Percentiles rank a stretch among this genome's conserved stretches.
Conservation (phyloP, 345 rosid genomes). For the Theobroma cacao region DNA sequence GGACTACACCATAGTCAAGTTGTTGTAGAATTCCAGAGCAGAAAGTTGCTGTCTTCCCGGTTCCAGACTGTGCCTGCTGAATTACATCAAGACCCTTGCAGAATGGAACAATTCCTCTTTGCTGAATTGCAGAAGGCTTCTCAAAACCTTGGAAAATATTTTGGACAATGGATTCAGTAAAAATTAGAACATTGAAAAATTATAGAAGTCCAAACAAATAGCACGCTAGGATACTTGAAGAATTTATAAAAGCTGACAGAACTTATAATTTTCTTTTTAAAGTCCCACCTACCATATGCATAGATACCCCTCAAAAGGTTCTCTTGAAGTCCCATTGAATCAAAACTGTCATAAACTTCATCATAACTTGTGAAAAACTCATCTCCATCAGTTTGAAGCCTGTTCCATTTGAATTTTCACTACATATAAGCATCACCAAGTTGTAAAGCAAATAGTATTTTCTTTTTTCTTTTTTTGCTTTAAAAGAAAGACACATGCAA, state of each 20-base stretch:
- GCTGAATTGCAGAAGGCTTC: conserved; percentile 98
- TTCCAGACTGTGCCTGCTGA: conserved; percentile 96
- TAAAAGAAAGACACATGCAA: background rate
- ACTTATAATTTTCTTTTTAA: background rate
- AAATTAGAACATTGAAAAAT: background rate
- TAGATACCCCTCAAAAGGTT: conserved; percentile 89
- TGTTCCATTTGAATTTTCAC: conserved; percentile 22
- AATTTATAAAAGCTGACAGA: background rate
- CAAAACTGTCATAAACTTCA: conserved; percentile 81
- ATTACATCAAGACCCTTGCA: conserved; percentile 92
- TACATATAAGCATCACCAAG: background rate
- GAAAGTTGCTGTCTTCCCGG: conserved; percentile 93
- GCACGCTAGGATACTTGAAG: background rate
- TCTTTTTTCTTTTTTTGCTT: background rate
- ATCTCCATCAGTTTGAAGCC: conserved; percentile 49
- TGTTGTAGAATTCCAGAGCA: conserved; percentile 93
- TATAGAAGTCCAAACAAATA: background rate
- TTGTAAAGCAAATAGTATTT: background rate
- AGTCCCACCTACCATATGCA: conserved; percentile 65
- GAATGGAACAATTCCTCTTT: conserved; percentile 91
- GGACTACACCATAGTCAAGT: conserved; percentile 60
- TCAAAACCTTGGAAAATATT: conserved; percentile 53
- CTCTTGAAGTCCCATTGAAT: conserved; percentile 75
- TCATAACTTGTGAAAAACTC: conserved; percentile 81
- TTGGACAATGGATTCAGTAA: background rate